A percentile compares a stretch with the other conserved stretches of the same genome.
Conservation (phyloP, 2,329 filamentous ascomycete genomes). For the Westerdykella sp. region DNA sequence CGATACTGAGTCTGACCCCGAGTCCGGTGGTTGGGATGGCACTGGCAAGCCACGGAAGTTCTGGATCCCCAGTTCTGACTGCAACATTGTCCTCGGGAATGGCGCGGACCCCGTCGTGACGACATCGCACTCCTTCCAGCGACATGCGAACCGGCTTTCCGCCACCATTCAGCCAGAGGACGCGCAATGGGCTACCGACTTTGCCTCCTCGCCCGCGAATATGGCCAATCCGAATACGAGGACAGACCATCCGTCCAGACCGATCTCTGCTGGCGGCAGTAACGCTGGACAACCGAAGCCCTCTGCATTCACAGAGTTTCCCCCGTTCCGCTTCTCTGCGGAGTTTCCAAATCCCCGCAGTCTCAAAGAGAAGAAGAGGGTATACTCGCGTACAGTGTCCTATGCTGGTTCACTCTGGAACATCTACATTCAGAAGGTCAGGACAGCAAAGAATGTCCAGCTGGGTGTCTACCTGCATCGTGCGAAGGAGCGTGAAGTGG, state of each 20-base stretch:
- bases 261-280: conserved; percentile 31
- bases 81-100: conserved; percentile 52
- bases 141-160: conserved; percentile 44
- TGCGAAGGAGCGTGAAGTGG: conserved; percentile 50
- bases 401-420: conserved; percentile 56
- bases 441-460: conserved; percentile 50
- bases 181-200: conserved; percentile 51
- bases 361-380: conserved; percentile 54
- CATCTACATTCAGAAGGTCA: conserved; percentile 56
- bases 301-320: conserved; percentile 49
- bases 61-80: conserved; percentile 52
- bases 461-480: conserved; percentile 55
- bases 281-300: conserved; percentile 35
- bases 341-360: conserved; percentile 52
- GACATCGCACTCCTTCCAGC: conserved; percentile 41
- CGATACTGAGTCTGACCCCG: conserved; percentile 30
- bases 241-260: conserved; percentile 23
- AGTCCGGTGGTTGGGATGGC: conserved; percentile 49
- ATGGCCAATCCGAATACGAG: conserved; percentile 31
- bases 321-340: conserved; percentile 54
- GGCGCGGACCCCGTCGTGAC: conserved; percentile 48
- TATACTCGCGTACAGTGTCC: conserved; percentile 54
- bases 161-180: conserved; percentile 50
- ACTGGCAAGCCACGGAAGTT: conserved; percentile 52
- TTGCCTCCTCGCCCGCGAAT: conserved; percentile 43